A percentile compares a stretch with the other conserved stretches of the same genome.
These are phyloP conservation scores for Crithidia thermophila DNA, from an alignment of 208 protist genomes.

Conservation along the genomic window DNA sequence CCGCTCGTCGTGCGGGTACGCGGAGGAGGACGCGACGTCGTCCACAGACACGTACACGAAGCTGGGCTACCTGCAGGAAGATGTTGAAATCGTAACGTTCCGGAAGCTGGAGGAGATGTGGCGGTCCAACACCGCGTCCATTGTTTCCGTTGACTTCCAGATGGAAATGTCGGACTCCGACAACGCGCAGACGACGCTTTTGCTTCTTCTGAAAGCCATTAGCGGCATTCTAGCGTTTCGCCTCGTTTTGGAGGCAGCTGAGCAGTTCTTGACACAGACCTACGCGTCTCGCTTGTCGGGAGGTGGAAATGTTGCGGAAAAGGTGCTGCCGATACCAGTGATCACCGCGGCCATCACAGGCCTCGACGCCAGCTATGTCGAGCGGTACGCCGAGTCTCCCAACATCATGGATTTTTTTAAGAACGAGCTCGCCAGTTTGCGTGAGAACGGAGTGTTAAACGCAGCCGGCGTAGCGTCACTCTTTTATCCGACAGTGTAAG, in stretches of 20 bases:
- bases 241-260: conserved; percentile 48
- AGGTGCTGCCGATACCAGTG: conserved; percentile 14
- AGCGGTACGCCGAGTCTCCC: conserved; percentile 3
- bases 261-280: conserved; percentile 41
- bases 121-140: not conserved
- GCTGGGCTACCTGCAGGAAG: conserved; percentile 40
- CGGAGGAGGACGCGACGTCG: conserved; percentile 8
- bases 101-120: conserved; percentile 37
- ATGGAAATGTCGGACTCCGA: not conserved
- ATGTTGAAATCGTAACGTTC: conserved; percentile 59
- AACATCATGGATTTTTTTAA: conserved; percentile 24
- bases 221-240: conserved; percentile 47
- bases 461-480: conserved; percentile 27
- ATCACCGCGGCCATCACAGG: conserved; percentile 4
- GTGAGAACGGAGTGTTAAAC: conserved; percentile 29
- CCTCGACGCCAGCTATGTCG: conserved; percentile 3
- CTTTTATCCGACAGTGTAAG: not conserved
- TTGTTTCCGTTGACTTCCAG: conserved; percentile 13
- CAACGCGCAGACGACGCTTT: conserved; percentile 2
- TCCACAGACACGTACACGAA: conserved; percentile 9
- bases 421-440: conserved; percentile 30
- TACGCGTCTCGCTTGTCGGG: conserved; percentile 23
- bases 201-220: conserved; percentile 30
- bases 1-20: conserved; percentile 21
- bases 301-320: conserved; percentile 10